Conservation (phyloP, 2,329 filamentous ascomycete species). For the Uncinocarpus reesii region DNA sequence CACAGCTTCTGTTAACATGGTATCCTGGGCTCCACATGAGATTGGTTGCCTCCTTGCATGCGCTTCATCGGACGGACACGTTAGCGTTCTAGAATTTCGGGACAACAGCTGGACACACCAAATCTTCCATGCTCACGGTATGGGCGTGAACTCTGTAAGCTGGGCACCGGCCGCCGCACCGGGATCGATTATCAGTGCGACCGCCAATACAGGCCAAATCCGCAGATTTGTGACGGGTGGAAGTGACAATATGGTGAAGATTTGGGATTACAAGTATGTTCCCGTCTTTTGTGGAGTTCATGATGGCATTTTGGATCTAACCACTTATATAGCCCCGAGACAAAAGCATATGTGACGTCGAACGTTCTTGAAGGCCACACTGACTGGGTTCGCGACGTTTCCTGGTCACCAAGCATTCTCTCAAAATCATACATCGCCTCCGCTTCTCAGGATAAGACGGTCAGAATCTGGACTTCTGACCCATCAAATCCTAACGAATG, state of each 20-base stretch:
- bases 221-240: constrained; percentile 89
- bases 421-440: constrained; percentile 95
- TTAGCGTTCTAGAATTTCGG: constrained; percentile 91
- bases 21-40: constrained; percentile 96
- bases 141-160: constrained; percentile 89
- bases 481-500: constrained; percentile 59
- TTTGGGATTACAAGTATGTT: constrained; percentile 69
- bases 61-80: constrained; percentile 85
- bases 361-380: constrained; percentile 64
- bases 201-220: constrained; percentile 52
- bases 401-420: constrained; percentile 90
- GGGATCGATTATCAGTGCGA: constrained; percentile 71
- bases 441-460: constrained; percentile 91
- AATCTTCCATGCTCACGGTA: constrained; percentile 81
- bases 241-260: constrained; percentile 84
- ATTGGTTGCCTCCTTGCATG: constrained; percentile 88
- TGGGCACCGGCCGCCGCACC: constrained; percentile 84
- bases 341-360: constrained; percentile 43
- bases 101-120: constrained; percentile 87
- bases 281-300: constrained; percentile 2
- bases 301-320: not conserved
- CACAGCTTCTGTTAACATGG: constrained; percentile 92
- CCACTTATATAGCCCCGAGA: constrained; percentile 37
- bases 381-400: constrained; percentile 96
- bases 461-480: constrained; percentile 89